Percentiles rank a stretch among this genome's conserved stretches.
phyloP scores from a whole-genome alignment of 2,329 filamentous ascomycete genomes.

The Fusarium concolor region DNA sequence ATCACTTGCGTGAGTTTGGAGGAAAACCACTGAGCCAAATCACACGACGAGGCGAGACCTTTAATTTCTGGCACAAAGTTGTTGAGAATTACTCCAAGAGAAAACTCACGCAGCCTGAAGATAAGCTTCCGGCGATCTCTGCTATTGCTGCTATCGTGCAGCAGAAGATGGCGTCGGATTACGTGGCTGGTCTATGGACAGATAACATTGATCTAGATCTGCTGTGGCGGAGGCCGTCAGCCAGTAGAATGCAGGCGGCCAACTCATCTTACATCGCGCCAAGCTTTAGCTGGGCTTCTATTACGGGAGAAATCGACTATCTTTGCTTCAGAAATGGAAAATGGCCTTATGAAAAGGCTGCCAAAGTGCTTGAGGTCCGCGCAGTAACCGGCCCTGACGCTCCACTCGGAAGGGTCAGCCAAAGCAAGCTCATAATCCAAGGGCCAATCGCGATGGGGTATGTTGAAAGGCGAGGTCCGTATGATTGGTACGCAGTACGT shows the following conservation, averaged over 20 bases:
- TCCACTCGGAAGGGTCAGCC: constrained; percentile 27
- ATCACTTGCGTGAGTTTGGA: constrained; percentile 41
- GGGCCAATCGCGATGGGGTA: constrained; percentile 20
- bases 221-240: constrained; percentile 32
- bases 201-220: constrained; percentile 43
- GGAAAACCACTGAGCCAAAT: constrained; percentile 30
- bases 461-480: neutral
- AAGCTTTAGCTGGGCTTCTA: constrained; percentile 43
- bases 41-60: constrained; percentile 31
- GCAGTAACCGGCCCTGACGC: constrained; percentile 15
- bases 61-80: constrained; percentile 46
- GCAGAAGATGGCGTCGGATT: constrained; percentile 37
- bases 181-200: constrained; percentile 48
- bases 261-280: constrained; percentile 34
- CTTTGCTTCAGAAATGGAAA: constrained; percentile 40
- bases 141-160: constrained; percentile 45
- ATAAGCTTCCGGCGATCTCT: constrained; percentile 48
- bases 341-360: constrained; percentile 19
- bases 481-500: constrained; percentile 5
- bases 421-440: constrained; percentile 14
- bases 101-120: constrained; percentile 34
- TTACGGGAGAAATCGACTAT: constrained; percentile 42
- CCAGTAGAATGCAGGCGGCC: neutral
- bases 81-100: constrained; percentile 46
- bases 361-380: constrained; percentile 20